phyloP scores from a whole-genome alignment of 192 early-diverging fungal genomes.

The Entomortierella chlamydospora region DNA sequence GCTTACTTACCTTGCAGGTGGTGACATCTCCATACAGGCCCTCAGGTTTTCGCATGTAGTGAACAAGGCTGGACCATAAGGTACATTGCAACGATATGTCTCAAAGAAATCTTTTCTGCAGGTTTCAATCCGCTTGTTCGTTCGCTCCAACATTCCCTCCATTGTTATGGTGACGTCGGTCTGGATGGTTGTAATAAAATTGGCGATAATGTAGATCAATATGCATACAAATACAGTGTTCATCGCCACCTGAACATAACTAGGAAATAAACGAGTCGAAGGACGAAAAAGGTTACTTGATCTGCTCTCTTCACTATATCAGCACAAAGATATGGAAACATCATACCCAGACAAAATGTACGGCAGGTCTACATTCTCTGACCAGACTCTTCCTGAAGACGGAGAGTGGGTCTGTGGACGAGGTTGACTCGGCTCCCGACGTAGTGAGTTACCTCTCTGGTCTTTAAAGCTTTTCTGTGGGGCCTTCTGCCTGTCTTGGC shows the following conservation, averaged over 20 bases:
- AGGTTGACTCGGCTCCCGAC: background rate
- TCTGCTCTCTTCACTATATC: background rate
- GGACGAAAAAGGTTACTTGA: background rate
- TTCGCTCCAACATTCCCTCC: slow-evolving; percentile 59
- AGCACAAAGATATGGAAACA: no score
- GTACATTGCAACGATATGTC: slow-evolving; percentile 64
- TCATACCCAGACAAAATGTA: slow-evolving; percentile 42
- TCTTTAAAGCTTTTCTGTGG: background rate
- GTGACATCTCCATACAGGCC: slow-evolving; percentile 66
- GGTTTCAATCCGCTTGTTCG: slow-evolving; percentile 67
- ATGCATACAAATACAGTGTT: slow-evolving; percentile 71
- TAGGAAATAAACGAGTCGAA: background rate
- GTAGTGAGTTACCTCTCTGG: background rate
- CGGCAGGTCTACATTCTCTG: slow-evolving; percentile 50
- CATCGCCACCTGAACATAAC: slow-evolving; percentile 80
- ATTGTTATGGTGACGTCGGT: slow-evolving; percentile 78
- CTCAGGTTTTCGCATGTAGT: slow-evolving; percentile 70
- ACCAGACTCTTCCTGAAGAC: slow-evolving; percentile 24
- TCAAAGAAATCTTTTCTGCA: slow-evolving; percentile 77
- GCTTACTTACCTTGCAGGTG: slow-evolving; percentile 68
- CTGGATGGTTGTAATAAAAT: slow-evolving; percentile 77
- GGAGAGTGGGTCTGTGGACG: background rate
- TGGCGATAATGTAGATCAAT: slow-evolving; percentile 69
- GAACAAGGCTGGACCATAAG: slow-evolving; percentile 66
- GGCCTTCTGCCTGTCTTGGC: background rate